Base-by-base conservation (phyloP, 805 yeast species). In the Danielia reshetovae region DNA sequence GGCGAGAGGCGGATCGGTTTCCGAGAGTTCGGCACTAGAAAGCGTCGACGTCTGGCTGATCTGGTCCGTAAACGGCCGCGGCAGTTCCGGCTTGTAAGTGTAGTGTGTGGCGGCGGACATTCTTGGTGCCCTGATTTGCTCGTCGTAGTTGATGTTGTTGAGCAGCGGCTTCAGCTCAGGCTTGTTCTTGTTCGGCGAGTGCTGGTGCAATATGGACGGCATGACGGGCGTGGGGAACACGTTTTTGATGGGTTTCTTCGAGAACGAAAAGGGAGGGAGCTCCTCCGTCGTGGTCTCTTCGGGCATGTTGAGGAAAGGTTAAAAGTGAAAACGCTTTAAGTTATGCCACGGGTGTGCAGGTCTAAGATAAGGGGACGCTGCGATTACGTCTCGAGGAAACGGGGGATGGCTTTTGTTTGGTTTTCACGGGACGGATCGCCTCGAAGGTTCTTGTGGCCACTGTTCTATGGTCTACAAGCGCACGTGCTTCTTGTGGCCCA, bases 61-160 rank as follows among this genome's bases (percentile, higher is more conserved):
- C 6, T 25, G 24, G 19, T 39, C 49, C 15, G 36, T 36, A 24
- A 45, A 45, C 2, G 45, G 42, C 29, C 29, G 41, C 11, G 49
- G 49, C 38, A 23, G 40, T 13, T 40, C 49, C 15, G 49, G 48
- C 35, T 34, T 21, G 32, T 51, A 53, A 2, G 58, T 57, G 35
- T 56, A 57, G 32, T 49, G 54, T 28, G 49, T 52, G 34, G 51
- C 47, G 43, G 43, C 62, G n/a, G 68, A 60, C 74, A 73, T 70
- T 32, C 77, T 51, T 8, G 79, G 79, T 23, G 77, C 77, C 38
- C 79, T 52, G 31, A 74, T 75, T 45, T 72, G 74, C 39, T 74
- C 77, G 43, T 74, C 75, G 43, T 73, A 74, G 49, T 74, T 66
- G 39, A 67, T 44, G 32, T 46, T 43, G 29, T 46, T 46, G 28